These are phyloP conservation scores for Periglandula ipomoeae DNA, from an alignment of 2,329 filamentous ascomycete genomes.

Conservation along the genomic window DNA sequence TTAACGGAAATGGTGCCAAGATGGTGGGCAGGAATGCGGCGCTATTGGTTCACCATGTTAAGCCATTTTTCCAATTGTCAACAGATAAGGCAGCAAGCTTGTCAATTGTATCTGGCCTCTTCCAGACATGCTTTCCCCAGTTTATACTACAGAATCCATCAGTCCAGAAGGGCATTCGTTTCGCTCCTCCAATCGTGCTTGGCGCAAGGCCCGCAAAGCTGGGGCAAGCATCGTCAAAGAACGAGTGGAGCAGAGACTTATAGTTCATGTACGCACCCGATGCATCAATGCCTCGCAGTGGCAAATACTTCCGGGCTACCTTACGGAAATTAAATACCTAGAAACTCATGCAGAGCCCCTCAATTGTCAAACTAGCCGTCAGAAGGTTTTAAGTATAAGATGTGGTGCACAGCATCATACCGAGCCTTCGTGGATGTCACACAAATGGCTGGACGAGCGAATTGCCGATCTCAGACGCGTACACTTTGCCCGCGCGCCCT, in stretches of 20 bases:
- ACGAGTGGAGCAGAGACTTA: neutral
- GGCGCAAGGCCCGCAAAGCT: neutral
- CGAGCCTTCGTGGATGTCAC: neutral
- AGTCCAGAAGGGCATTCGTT: too few species aligned
- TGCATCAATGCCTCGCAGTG: neutral
- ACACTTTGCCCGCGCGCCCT: neutral
- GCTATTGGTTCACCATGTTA: neutral
- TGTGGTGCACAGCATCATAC: neutral
- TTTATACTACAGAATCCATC: too few species aligned
- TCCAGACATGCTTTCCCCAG: too few species aligned
- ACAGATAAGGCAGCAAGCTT: too few species aligned
- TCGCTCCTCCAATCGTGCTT: too few species aligned
- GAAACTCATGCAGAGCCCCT: too few species aligned
- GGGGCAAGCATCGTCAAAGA: neutral
- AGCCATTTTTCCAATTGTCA: too few species aligned
- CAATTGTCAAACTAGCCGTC: neutral
- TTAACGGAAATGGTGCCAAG: neutral
- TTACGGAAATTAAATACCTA: too few species aligned
- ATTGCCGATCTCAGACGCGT: neutral
- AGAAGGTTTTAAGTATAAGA: neutral
- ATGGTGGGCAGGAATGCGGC: neutral
- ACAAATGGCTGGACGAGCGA: neutral
- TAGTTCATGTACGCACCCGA: neutral
- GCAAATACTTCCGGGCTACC: neutral
- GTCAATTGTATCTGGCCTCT: too few species aligned